Conservation (phyloP, 257 asterid species). For the Solanum medicagineum region DNA sequence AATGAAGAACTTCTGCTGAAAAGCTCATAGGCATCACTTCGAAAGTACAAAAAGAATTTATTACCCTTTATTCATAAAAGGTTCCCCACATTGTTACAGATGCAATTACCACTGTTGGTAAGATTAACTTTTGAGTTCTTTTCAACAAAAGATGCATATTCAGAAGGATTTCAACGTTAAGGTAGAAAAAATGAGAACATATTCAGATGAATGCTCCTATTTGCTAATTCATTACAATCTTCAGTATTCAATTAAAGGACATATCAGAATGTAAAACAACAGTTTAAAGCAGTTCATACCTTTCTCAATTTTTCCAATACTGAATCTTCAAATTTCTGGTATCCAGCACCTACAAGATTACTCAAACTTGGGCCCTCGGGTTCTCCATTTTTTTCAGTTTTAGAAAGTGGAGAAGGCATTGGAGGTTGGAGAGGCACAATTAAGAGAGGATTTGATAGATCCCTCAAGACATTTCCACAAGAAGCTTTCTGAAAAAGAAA, state of each 20-base stretch:
- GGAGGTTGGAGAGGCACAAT: constrained; percentile 51
- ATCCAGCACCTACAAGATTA: constrained; percentile 59
- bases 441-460: constrained; percentile 70
- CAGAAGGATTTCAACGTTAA: background rate
- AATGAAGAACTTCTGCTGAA: background rate
- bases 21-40: background rate
- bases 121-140: background rate
- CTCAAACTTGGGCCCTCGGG: constrained; percentile 27
- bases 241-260: background rate
- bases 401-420: constrained; percentile 25
- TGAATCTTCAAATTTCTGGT: constrained; percentile 58
- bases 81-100: background rate
- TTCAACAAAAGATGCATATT: background rate
- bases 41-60: too few relatives aligned
- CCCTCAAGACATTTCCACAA: constrained; percentile 51
- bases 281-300: constrained; percentile 23
- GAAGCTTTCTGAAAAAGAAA: constrained; percentile 34
- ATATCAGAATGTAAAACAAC: background rate
- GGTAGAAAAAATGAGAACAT: background rate
- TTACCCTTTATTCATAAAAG: background rate
- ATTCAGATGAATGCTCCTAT: background rate
- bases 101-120: background rate
- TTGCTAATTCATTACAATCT: background rate
- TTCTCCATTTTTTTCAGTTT: constrained; percentile 22
- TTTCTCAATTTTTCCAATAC: constrained; percentile 65